These are phyloP conservation scores for Diplodia sapinea DNA, from an alignment of 2,329 filamentous ascomycete species.

Conservation along the genomic window DNA sequence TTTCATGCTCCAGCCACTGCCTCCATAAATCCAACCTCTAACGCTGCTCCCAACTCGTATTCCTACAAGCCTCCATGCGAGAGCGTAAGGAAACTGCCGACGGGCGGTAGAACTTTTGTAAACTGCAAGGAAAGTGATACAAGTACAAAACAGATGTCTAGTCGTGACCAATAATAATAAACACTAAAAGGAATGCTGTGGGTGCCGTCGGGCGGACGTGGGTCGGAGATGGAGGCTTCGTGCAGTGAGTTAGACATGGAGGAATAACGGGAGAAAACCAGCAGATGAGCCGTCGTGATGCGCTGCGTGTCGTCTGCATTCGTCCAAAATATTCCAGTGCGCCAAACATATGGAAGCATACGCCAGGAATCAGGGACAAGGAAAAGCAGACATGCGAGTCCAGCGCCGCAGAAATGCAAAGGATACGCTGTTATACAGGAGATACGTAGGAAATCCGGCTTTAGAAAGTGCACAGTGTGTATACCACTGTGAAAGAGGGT, in stretches of 20 bases:
- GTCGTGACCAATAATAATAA: slow-evolving; percentile 22
- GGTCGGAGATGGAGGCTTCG: slow-evolving; percentile 24
- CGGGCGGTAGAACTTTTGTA: slow-evolving; percentile 26
- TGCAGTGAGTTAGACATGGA: slow-evolving; percentile 15
- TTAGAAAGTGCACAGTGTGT: background rate
- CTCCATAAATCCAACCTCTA: background rate
- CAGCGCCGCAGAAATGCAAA: slow-evolving; percentile 29
- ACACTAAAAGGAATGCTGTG: slow-evolving; percentile 18
- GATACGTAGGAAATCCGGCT: background rate
- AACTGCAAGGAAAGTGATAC: slow-evolving; percentile 24
- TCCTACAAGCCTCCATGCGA: slow-evolving; percentile 16
- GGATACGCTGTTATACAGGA: slow-evolving; percentile 11
- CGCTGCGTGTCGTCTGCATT: slow-evolving; percentile 28
- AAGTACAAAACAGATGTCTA: slow-evolving; percentile 23
- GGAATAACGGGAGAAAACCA: slow-evolving; percentile 8
- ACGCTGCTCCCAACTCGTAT: slow-evolving; percentile 27
- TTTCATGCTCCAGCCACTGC: background rate
- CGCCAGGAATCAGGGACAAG: slow-evolving; percentile 21
- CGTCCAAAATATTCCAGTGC: slow-evolving; percentile 25
- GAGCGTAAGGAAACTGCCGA: slow-evolving; percentile 28
- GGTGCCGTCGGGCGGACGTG: slow-evolving; percentile 28
- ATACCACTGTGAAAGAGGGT: slow-evolving; percentile 5
- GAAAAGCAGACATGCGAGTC: slow-evolving; percentile 20
- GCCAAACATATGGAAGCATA: slow-evolving; percentile 26
- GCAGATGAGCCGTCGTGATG: slow-evolving; percentile 29